Evolutionary conservation across 805 yeast species (phyloP).

Genomic region (Vanderwaltozyma tropicalis): DNA sequence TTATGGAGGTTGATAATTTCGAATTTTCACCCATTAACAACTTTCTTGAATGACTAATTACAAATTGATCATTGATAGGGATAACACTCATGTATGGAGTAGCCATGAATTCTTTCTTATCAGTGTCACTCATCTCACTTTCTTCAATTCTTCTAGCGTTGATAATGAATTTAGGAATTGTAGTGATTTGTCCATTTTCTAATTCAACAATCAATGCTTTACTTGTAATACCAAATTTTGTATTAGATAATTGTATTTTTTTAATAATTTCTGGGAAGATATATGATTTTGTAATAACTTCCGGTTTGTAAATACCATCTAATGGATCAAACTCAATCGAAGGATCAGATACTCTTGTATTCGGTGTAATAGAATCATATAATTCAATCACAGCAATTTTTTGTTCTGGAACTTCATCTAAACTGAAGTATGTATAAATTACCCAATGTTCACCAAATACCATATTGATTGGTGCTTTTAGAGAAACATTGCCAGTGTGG

Average conservation of each 20-base stretch:
- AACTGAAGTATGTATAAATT: constrained; percentile 52
- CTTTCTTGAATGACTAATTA: constrained; percentile 43
- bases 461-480: constrained; percentile 37
- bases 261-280: constrained; percentile 50
- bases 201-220: constrained; percentile 55
- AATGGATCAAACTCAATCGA: constrained; percentile 8
- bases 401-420: constrained; percentile 39
- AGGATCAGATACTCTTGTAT: constrained; percentile 31
- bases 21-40: constrained; percentile 27
- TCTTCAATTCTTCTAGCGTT: constrained; percentile 62
- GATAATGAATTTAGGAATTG: constrained; percentile 59
- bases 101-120: constrained; percentile 48
- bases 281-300: constrained; percentile 45
- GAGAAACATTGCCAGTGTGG: constrained; percentile 35
- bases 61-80: constrained; percentile 36
- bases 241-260: constrained; percentile 42
- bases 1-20: constrained; percentile 38
- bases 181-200: constrained; percentile 49
- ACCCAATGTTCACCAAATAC: constrained; percentile 79
- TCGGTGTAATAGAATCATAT: constrained; percentile 54
- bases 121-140: constrained; percentile 39
- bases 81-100: constrained; percentile 58
- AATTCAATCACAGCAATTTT: constrained; percentile 66
- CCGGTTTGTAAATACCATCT: constrained; percentile 32
- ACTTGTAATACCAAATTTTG: constrained; percentile 57